Evolutionary conservation across 495 filamentous ascomycete species (phyloP).

Genomic region (Penicillium ucsense): DNA sequence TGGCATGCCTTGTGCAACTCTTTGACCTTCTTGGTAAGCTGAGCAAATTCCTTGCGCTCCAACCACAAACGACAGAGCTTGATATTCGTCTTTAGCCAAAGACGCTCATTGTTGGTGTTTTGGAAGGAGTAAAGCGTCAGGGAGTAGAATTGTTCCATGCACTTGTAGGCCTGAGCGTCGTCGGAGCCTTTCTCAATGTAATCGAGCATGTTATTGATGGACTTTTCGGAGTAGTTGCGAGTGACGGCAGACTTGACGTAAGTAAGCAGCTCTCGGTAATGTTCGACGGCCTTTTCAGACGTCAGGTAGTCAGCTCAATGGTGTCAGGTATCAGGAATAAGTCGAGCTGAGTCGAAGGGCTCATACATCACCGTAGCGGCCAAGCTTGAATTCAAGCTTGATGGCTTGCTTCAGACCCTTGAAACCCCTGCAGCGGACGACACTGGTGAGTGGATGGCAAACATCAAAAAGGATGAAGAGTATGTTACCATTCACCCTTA

Average conservation of each 20-base stretch:
- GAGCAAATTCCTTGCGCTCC: constrained; percentile 77
- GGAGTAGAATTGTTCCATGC: constrained; percentile 95
- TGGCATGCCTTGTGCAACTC: constrained; percentile 88
- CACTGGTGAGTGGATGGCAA: no score
- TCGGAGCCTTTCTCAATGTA: constrained; percentile 92
- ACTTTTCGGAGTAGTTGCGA: constrained; percentile 97
- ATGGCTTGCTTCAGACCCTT: constrained; percentile 97
- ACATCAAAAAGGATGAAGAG: neutral
- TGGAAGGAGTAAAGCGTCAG: constrained; percentile 89
- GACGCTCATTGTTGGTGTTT: constrained; percentile 91
- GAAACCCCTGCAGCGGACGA: constrained; percentile 57
- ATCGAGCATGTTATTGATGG: constrained; percentile 98
- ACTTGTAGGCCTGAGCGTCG: constrained; percentile 64
- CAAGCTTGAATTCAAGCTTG: constrained; percentile 88
- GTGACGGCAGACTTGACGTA: constrained; percentile 97
- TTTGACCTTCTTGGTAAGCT: constrained; percentile 72
- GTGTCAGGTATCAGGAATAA: neutral
- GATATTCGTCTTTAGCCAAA: constrained; percentile 98
- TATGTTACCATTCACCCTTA: constrained; percentile 81
- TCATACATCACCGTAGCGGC: constrained; percentile 70
- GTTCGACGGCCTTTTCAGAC: constrained; percentile 70
- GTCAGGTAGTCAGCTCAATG: neutral
- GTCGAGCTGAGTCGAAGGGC: neutral
- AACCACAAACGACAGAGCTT: constrained; percentile 88
- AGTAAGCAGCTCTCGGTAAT: constrained; percentile 89